A percentile compares a stretch with the other conserved stretches of the same genome.
phyloP scores from a whole-genome alignment of 306 rosid genomes.

The Acacia acuminata region DNA sequence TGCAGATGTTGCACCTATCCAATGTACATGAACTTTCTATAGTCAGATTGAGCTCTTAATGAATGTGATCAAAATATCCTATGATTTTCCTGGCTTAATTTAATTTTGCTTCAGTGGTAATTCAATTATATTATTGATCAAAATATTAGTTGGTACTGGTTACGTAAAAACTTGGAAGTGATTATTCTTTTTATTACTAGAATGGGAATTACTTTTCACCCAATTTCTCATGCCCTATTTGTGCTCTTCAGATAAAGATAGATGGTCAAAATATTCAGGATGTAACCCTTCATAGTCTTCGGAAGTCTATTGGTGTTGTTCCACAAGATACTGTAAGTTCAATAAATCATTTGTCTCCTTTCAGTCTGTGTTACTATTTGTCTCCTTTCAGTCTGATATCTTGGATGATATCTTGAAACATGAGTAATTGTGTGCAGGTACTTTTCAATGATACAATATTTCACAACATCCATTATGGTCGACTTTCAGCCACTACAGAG shows the following conservation, averaged over 20 bases:
- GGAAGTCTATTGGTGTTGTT: conserved; percentile 88
- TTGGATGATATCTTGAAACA: conserved; percentile 33
- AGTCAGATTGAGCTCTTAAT: background rate
- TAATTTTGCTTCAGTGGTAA: conserved; percentile 6
- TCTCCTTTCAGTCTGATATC: conserved; percentile 18
- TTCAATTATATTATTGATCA: conserved; percentile 1
- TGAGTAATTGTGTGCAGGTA: conserved; percentile 61
- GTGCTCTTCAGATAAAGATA: conserved; percentile 65
- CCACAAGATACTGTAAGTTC: conserved; percentile 93
- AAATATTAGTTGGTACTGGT: background rate
- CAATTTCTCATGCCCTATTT: conserved; percentile 9
- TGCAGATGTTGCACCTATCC: conserved; percentile 6
- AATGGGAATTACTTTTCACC: conserved; percentile 5
- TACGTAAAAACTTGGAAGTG: background rate
- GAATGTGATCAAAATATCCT: background rate
- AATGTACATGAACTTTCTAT: background rate
- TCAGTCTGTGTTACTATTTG: background rate
- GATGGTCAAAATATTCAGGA: conserved; percentile 86
- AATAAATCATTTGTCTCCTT: conserved; percentile 26
- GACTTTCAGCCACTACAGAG: conserved; percentile 82
- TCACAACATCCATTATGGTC: conserved; percentile 91
- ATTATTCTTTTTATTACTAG: conserved; percentile 9
- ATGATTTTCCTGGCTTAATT: conserved; percentile 12
- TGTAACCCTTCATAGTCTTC: conserved; percentile 79
- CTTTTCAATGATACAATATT: conserved; percentile 93